Base-by-base conservation (phyloP, 768 basidiomycete species). In the Rubroboletus pulcherrimus region DNA sequence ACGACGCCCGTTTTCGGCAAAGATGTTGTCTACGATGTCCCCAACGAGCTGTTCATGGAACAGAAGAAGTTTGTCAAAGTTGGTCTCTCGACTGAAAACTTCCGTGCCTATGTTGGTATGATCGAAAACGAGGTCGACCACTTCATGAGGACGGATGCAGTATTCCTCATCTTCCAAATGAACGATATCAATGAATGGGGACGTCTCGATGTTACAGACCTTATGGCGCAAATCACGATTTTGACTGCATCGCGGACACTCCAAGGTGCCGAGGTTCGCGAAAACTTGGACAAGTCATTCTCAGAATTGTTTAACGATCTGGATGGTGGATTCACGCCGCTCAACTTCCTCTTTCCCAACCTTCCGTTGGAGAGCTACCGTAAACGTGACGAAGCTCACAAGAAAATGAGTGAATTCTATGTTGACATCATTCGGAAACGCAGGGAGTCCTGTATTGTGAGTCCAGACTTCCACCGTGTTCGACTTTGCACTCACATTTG, bases 51-150 rank as follows among this genome's bases (percentile, higher is more conserved):
- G 43, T 86, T 99, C 73, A 98, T 99, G 95, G 94, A 99, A 66
- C 97, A 99, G 72, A 99, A 99, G 80, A 90, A 89, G 69, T 98
- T 98, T 67, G 88, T 98, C 73, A 99, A 99, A 76, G 86, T 93
- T 58, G 95, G 97, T 24, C 83, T 99, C 21, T 91, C 93, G 11
- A 85, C 83, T 12, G 95, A 98, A 29, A 95, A 95, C 72, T 85
- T 99, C 71, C 83, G 87, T 41, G 78, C 85, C 31, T 98, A 99
- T 49, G 79, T 85, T 19, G 83, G 84, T 48, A 86, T 91, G 82
- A 86, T 92, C 54, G 84, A 85, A 56, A 79, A 90, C 39, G 88
- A 89, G 66, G 82, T 89, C 38, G 80, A 85, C 37, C 76, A 86
- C 31, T 93, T 86, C 71, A 75, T 96, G 71, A 73, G 74, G 38